Percentiles rank a stretch among this genome's conserved stretches.
These are phyloP conservation scores for Mortierella sp. DNA, from an alignment of 371 early-diverging fungal genomes.

Conservation along the genomic window DNA sequence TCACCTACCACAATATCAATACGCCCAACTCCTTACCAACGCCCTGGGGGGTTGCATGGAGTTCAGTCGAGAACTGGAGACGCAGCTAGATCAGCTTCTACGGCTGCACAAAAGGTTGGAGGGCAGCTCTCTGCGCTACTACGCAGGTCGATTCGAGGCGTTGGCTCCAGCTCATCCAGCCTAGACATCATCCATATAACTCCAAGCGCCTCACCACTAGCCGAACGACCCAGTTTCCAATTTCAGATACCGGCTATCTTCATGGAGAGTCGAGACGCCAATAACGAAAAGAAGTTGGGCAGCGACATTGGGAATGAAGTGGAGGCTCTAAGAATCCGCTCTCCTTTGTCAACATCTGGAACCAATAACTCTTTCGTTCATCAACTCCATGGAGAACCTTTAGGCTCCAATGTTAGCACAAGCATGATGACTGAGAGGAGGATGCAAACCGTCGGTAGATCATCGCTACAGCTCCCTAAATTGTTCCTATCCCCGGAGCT, in stretches of 20 bases:
- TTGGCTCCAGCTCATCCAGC: conserved; percentile 24
- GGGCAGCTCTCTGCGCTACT: conserved; percentile 31
- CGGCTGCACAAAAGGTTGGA: conserved; percentile 23
- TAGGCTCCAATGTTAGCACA: background rate
- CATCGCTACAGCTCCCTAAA: conserved; percentile 7
- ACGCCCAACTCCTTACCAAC: conserved; percentile 27
- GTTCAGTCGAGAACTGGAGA: conserved; percentile 23
- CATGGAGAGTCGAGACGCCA: conserved; percentile 4
- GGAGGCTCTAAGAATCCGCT: background rate
- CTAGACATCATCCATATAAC: conserved; percentile 30
- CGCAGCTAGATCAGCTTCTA: conserved; percentile 20
- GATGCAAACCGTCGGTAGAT: background rate
- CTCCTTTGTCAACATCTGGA: background rate
- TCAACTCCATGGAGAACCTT: conserved; percentile 12
- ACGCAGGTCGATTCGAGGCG: conserved; percentile 14
- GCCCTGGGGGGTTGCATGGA: conserved; percentile 12
- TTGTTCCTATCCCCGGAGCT: conserved; percentile 4
- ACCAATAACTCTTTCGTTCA: conserved; percentile 12
- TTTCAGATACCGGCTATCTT: conserved; percentile 34
- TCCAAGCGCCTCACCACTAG: conserved; percentile 11
- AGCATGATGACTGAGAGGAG: background rate
- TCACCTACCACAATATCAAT: conserved; percentile 12
- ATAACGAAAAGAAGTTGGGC: background rate
- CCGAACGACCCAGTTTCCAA: conserved; percentile 8
- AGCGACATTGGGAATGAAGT: background rate